A percentile compares a stretch with the other conserved stretches of the same genome.
phyloP scores from a whole-genome alignment of 257 asterid genomes.

The Salvia miltiorrhiza region DNA sequence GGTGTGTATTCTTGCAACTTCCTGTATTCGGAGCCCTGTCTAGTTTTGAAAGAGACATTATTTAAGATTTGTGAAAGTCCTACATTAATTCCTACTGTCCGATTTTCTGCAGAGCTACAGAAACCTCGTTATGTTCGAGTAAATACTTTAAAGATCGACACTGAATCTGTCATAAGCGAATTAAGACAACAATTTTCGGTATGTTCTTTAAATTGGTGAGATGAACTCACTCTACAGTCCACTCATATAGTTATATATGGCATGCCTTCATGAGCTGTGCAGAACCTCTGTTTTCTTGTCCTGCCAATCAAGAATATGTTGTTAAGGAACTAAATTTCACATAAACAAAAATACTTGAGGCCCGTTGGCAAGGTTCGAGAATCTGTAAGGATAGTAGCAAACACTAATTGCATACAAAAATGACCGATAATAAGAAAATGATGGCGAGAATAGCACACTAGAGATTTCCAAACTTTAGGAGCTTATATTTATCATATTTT shows the following conservation, averaged over 20 bases:
- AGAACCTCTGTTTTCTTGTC: not conserved
- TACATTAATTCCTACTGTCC: not conserved
- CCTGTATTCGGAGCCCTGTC: not conserved
- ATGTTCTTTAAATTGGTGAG: constrained; percentile 6
- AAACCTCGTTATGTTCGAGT: constrained; percentile 95
- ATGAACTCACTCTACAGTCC: not conserved
- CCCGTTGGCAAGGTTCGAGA: not conserved
- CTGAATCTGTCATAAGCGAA: constrained; percentile 53
- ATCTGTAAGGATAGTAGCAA: not conserved
- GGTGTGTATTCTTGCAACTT: constrained; percentile 34
- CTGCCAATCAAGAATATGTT: not conserved
- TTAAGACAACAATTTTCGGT: constrained; percentile 59
- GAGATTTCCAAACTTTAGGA: not conserved
- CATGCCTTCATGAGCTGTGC: not conserved
- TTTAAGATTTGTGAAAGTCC: not conserved
- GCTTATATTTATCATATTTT: not conserved
- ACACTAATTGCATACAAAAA: not conserved
- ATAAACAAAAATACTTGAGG: not conserved
- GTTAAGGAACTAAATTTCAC: not conserved
- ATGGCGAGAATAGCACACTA: not conserved
- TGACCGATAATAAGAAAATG: not conserved
- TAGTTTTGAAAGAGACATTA: not conserved
- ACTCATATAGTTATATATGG: not conserved
- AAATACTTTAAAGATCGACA: constrained; percentile 72
- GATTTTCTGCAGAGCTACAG: constrained; percentile 46